phyloP scores from a whole-genome alignment of 306 rosid genomes.

The Biancaea sappan region DNA sequence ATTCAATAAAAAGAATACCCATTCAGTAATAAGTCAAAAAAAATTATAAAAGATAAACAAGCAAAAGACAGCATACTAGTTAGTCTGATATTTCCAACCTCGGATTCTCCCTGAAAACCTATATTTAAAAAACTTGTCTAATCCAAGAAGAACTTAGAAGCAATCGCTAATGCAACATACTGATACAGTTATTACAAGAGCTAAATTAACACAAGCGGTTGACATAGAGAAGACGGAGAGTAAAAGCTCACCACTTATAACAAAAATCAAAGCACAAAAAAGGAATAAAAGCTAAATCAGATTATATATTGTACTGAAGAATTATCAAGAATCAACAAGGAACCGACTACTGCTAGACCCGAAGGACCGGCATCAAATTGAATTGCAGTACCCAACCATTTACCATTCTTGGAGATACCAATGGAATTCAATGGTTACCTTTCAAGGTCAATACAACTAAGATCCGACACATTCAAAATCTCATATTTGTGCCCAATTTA shows the following conservation, averaged over 20 bases:
- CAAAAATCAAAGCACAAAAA: not conserved
- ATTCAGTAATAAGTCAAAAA: not conserved
- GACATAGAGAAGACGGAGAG: not conserved
- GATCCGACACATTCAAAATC: no score
- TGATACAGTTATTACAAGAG: not conserved
- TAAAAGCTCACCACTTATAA: not conserved
- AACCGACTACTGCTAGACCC: conserved; percentile 45
- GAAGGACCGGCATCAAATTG: conserved; percentile 41
- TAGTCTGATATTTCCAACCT: not conserved
- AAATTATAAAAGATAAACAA: not conserved
- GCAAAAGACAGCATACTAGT: not conserved
- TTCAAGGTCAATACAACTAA: conserved; percentile 58
- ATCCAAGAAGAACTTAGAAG: not conserved
- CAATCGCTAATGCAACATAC: not conserved
- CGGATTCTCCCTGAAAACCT: not conserved
- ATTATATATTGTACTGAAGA: no score
- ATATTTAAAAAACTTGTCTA: not conserved
- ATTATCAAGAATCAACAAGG: no score
- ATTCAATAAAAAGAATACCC: not conserved
- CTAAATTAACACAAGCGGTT: not conserved
- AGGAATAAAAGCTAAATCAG: not conserved
- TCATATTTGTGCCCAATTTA: conserved; percentile 50
- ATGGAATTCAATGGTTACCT: conserved; percentile 47
- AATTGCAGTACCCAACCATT: conserved; percentile 47
- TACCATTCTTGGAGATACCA: conserved; percentile 64